A percentile compares a stretch with the other conserved stretches of the same genome.
Evolutionary conservation across 768 basidiomycete species (phyloP).

Genomic region (Tylopilus rubrobrunneus): DNA sequence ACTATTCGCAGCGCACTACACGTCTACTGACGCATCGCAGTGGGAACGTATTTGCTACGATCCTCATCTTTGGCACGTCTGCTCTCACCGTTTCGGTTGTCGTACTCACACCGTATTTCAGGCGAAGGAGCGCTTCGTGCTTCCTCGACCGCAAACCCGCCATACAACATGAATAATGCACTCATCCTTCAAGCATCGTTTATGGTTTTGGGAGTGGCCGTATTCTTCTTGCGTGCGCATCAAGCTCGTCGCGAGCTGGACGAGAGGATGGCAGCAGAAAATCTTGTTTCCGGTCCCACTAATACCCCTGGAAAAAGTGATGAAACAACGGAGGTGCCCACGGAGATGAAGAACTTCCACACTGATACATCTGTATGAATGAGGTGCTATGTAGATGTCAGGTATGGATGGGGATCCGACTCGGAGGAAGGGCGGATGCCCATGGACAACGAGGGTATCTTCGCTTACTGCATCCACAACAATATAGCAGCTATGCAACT

Average conservation of each 20-base stretch:
- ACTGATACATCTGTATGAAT: background rate
- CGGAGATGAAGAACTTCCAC: background rate
- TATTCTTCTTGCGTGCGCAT: conserved; percentile 55
- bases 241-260: conserved; percentile 64
- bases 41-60: conserved; percentile 60
- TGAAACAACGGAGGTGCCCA: background rate
- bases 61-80: conserved; percentile 58
- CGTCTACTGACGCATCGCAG: conserved; percentile 31
- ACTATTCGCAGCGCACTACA: background rate
- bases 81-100: background rate
- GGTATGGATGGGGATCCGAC: background rate
- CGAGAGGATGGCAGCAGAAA: conserved; percentile 40
- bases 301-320: background rate
- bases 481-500: too few relatives aligned
- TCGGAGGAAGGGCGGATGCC: background rate
- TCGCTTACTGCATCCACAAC: too few relatives aligned
- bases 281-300: background rate
- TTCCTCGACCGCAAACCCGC: conserved; percentile 55
- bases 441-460: too few relatives aligned
- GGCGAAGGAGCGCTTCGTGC: conserved; percentile 69
- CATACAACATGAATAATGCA: conserved; percentile 66
- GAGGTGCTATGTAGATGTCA: background rate
- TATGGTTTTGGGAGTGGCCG: conserved; percentile 32
- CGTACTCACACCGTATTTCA: conserved; percentile 20
- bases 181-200: conserved; percentile 63